Conservation (phyloP, 345 rosid genomes). For the Lumnitzera racemosa region DNA sequence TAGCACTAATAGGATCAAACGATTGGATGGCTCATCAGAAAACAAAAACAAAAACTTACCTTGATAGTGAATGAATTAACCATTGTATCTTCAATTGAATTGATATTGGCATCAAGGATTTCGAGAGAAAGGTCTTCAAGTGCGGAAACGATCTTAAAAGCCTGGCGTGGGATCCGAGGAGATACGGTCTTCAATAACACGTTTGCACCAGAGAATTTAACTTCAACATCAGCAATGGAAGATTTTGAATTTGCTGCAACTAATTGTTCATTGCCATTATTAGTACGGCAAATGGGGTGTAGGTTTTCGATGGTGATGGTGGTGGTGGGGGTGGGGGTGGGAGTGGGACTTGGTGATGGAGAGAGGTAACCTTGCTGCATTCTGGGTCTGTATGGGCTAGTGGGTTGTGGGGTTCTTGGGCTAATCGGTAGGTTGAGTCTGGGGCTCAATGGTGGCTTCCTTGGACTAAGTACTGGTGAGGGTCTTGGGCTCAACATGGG, state of each 20-base stretch:
- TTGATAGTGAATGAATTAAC: constrained; percentile 89
- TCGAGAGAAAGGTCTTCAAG: constrained; percentile 77
- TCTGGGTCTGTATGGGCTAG: constrained; percentile 16
- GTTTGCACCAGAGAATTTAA: constrained; percentile 82
- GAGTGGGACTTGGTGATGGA: constrained; percentile 21
- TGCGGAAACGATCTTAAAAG: constrained; percentile 61
- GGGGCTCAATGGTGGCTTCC: constrained; percentile 42
- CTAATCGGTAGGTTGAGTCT: constrained; percentile 13
- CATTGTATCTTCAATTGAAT: constrained; percentile 57
- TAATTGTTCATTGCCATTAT: constrained; percentile 38
- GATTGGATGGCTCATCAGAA: background rate
- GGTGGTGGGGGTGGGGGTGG: background rate
- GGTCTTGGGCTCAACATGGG: constrained; percentile 58
- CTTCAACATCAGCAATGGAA: constrained; percentile 81
- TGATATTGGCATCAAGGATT: constrained; percentile 63
- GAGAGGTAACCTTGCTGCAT: constrained; percentile 33
- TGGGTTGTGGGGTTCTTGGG: constrained; percentile 23
- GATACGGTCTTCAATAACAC: constrained; percentile 75
- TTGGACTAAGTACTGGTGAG: constrained; percentile 27
- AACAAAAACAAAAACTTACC: constrained; percentile 30
- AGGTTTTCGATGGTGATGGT: background rate
- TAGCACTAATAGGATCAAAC: background rate
- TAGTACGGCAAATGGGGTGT: background rate
- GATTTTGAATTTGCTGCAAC: constrained; percentile 79
- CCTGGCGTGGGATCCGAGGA: constrained; percentile 77